These are phyloP conservation scores for Paramecium octaurelia DNA, from an alignment of 73 alveolate genomes.

Conservation along the genomic window DNA sequence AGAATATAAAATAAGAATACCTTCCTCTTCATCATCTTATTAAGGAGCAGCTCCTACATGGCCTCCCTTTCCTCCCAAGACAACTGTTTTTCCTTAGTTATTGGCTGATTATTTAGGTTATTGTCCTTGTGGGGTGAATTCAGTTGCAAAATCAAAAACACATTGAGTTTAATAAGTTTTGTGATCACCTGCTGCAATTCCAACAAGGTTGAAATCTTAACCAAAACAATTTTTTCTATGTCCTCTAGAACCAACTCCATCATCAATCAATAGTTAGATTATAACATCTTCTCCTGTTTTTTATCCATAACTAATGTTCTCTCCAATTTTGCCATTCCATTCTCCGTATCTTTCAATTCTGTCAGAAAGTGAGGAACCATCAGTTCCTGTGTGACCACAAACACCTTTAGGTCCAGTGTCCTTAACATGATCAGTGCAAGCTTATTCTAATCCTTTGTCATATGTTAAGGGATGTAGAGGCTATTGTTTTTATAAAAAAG, in stretches of 20 bases:
- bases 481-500: conserved; percentile 65
- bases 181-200: conserved; percentile 60
- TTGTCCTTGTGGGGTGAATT: background rate
- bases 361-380: conserved; percentile 68
- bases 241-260: conserved; percentile 81
- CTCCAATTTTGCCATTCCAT: conserved; percentile 69
- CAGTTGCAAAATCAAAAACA: conserved; percentile 59
- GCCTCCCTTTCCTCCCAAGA: background rate
- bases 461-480: conserved; percentile 62
- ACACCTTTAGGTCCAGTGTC: conserved; percentile 85
- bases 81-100: background rate
- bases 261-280: conserved; percentile 70
- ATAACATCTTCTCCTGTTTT: conserved; percentile 69
- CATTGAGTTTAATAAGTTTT: conserved; percentile 17
- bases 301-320: conserved; percentile 67
- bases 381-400: conserved; percentile 77
- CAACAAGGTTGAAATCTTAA: conserved; percentile 38
- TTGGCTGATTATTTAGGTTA: background rate
- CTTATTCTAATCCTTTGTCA: conserved; percentile 65
- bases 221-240: conserved; percentile 65
- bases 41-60: background rate
- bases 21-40: background rate
- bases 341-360: conserved; percentile 69
- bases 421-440: conserved; percentile 77
- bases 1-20: background rate